phyloP scores from a whole-genome alignment of 352 stramenopile species.

The Pythium brachiatum region DNA sequence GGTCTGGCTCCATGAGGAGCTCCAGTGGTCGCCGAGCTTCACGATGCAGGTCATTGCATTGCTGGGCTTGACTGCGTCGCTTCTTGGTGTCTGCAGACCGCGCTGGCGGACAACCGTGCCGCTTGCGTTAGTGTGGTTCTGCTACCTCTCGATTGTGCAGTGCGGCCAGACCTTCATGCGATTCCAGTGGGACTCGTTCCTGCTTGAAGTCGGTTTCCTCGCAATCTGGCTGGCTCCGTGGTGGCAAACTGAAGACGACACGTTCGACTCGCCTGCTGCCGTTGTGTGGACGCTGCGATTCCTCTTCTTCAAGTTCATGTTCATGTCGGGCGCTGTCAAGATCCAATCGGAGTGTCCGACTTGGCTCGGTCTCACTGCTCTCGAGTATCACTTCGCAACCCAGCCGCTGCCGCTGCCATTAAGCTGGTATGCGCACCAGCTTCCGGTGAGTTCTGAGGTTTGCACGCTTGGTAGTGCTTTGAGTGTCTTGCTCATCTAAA shows the following conservation, averaged over 20 bases:
- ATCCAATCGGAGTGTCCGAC: conserved; percentile 89
- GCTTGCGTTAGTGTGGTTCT: conserved; percentile 46
- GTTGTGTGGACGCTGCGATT: conserved; percentile 77
- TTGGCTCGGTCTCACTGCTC: conserved; percentile 86
- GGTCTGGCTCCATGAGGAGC: conserved; percentile 47
- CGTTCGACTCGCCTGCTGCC: conserved; percentile 31
- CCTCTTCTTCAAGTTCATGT: conserved; percentile 93
- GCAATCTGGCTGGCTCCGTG: conserved; percentile 48
- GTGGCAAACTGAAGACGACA: conserved; percentile 22
- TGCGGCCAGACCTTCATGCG: conserved; percentile 86
- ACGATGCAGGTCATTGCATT: conserved; percentile 50
- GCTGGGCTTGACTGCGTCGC: conserved; percentile 27
- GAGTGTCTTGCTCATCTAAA: no score
- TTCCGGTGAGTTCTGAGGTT: conserved; percentile 41
- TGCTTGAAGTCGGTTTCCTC: conserved; percentile 85
- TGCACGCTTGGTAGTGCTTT: no score
- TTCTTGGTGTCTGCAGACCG: conserved; percentile 30
- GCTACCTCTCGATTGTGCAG: conserved; percentile 75
- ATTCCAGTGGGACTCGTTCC: conserved; percentile 93
- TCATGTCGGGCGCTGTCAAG: conserved; percentile 92
- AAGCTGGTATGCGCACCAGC: conserved; percentile 84
- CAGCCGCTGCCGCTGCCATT: conserved; percentile 77
- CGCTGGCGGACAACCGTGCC: conserved; percentile 35
- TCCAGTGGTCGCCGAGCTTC: conserved; percentile 47
- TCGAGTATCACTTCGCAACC: conserved; percentile 92